These are phyloP conservation scores for Yarrowia alimentaria DNA, from an alignment of 805 yeast genomes.

Conservation along the genomic window DNA sequence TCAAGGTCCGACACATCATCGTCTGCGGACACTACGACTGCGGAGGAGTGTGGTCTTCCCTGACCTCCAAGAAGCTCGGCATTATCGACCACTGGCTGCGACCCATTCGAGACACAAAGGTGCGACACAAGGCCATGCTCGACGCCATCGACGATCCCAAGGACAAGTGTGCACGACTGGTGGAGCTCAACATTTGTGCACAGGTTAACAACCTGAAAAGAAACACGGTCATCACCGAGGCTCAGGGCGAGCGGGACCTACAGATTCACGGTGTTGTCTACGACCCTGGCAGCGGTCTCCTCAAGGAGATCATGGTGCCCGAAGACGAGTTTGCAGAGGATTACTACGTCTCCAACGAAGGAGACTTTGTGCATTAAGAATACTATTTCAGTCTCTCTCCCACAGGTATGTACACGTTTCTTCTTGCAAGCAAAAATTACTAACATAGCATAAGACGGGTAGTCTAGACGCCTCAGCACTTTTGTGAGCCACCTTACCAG, in stretches of 20 bases:
- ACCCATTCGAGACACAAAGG: conserved; percentile 65
- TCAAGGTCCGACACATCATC: conserved; percentile 75
- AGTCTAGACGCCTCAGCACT: conserved; percentile 17
- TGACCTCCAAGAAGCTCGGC: conserved; percentile 62
- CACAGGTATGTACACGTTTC: conserved; percentile 16
- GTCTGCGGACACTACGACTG: conserved; percentile 95
- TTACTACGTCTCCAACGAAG: conserved; percentile 25
- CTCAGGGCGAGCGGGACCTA: conserved; percentile 58
- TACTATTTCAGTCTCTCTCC: neutral
- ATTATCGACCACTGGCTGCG: conserved; percentile 70
- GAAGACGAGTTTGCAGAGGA: conserved; percentile 33
- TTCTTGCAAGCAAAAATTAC: conserved; percentile 8
- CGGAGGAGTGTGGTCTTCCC: conserved; percentile 85
- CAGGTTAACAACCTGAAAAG: conserved; percentile 64
- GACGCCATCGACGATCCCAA: conserved; percentile 51
- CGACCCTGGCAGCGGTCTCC: conserved; percentile 73
- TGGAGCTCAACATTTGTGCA: conserved; percentile 70
- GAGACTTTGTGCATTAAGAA: conserved; percentile 11
- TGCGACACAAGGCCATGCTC: conserved; percentile 53
- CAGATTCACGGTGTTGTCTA: conserved; percentile 82
- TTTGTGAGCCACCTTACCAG: conserved; percentile 6
- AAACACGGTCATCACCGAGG: conserved; percentile 67
- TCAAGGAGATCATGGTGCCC: conserved; percentile 48
- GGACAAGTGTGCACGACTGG: conserved; percentile 58
- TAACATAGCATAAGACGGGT: conserved; percentile 25